phyloP scores from a whole-genome alignment of 345 rosid genomes.

The Gossypium sturtianum region DNA sequence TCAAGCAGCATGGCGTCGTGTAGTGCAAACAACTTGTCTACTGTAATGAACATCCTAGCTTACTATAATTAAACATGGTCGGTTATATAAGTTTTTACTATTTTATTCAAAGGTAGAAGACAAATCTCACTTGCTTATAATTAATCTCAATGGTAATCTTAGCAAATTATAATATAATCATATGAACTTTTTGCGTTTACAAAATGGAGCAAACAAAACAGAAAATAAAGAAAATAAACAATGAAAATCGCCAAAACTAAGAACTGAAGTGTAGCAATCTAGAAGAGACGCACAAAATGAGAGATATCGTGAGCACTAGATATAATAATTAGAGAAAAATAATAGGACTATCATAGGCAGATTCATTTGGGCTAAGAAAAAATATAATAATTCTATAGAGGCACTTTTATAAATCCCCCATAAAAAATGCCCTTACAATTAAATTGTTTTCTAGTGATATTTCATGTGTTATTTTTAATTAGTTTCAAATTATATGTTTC shows the following conservation, averaged over 20 bases:
- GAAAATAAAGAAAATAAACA: not conserved
- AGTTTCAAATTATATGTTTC: too few species aligned
- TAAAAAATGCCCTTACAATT: too few species aligned
- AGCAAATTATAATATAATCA: not conserved
- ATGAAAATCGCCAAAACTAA: constrained; percentile 5
- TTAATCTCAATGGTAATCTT: not conserved
- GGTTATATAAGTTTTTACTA: not conserved
- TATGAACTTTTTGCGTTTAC: not conserved
- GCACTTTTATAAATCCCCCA: too few species aligned
- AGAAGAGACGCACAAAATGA: too few species aligned
- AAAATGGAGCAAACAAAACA: too few species aligned
- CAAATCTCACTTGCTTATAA: not conserved
- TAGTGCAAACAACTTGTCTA: constrained; percentile 70
- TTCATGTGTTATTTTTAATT: too few species aligned
- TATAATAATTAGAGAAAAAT: too few species aligned
- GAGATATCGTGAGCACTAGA: too few species aligned
- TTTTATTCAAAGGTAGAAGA: not conserved
- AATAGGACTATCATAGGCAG: too few species aligned
- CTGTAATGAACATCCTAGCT: constrained; percentile 68
- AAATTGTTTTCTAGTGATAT: too few species aligned
- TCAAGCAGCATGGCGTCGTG: constrained; percentile 82
- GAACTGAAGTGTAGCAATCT: not conserved
- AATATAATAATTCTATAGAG: too few species aligned
- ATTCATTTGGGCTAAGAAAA: too few species aligned
- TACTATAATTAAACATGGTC: constrained; percentile 31